Percentiles rank a stretch among this genome's conserved stretches.
Evolutionary conservation across 805 yeast species (phyloP).

Genomic region (Schwanniomyces vanrijiae): DNA sequence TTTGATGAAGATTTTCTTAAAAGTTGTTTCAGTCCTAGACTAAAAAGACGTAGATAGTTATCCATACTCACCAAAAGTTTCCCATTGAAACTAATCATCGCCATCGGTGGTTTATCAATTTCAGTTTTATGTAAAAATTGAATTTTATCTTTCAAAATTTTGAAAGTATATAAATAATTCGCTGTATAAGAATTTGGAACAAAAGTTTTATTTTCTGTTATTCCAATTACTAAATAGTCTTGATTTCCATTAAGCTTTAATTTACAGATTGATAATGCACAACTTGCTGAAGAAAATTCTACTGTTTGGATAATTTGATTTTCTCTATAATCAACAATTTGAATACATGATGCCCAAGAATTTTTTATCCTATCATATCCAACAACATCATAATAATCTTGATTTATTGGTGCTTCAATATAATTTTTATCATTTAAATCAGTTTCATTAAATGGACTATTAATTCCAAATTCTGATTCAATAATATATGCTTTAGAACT

Average conservation of each 20-base stretch:
- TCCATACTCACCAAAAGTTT: constrained; percentile 60
- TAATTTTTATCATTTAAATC: background rate
- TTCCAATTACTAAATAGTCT: constrained; percentile 47
- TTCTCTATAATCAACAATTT: constrained; percentile 40
- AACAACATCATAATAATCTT: constrained; percentile 44
- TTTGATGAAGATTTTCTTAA: constrained; percentile 60
- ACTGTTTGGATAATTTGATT: constrained; percentile 39
- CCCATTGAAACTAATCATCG: constrained; percentile 55
- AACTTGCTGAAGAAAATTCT: constrained; percentile 45
- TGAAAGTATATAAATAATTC: constrained; percentile 37
- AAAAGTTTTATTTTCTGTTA: constrained; percentile 26
- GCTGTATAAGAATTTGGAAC: constrained; percentile 25
- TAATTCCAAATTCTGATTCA: constrained; percentile 44
- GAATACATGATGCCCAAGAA: constrained; percentile 55
- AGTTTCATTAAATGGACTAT: constrained; percentile 25
- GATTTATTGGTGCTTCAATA: constrained; percentile 10
- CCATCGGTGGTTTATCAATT: constrained; percentile 46
- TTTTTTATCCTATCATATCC: constrained; percentile 34
- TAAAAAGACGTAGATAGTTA: constrained; percentile 57
- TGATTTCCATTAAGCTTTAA: constrained; percentile 27
- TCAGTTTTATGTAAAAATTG: constrained; percentile 60
- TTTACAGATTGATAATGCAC: constrained; percentile 40
- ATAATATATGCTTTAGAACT: constrained; percentile 36
- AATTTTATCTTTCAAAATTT: constrained; percentile 39
- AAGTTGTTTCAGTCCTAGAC: constrained; percentile 77